A percentile compares a stretch with the other conserved stretches of the same genome.
Conservation (phyloP, 306 rosid genomes). For the Cucurbita maxima region DNA sequence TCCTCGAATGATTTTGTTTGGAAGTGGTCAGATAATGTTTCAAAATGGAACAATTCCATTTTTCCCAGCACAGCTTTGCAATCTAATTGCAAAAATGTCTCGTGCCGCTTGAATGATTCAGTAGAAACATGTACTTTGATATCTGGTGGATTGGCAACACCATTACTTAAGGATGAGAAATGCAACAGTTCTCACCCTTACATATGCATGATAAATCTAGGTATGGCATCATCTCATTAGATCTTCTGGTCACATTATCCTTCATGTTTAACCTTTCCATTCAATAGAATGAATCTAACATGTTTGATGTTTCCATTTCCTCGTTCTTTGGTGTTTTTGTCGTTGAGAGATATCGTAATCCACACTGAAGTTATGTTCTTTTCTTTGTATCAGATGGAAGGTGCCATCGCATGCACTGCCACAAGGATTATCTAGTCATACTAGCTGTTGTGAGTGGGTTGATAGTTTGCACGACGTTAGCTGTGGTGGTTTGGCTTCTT, state of each 20-base stretch:
- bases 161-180: slow-evolving; percentile 25
- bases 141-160: slow-evolving; percentile 24
- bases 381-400: slow-evolving; percentile 28
- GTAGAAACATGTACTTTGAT: slow-evolving; percentile 41
- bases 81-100: slow-evolving; percentile 31
- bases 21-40: slow-evolving; percentile 66
- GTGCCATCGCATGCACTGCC: slow-evolving; percentile 70
- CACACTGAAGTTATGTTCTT: slow-evolving; percentile 6
- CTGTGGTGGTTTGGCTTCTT: slow-evolving; percentile 90
- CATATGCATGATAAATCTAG: slow-evolving; percentile 58
- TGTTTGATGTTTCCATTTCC: neutral
- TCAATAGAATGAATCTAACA: neutral
- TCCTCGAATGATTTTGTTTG: slow-evolving; percentile 39
- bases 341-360: neutral
- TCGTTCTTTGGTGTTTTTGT: neutral
- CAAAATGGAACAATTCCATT: slow-evolving; percentile 48
- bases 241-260: neutral
- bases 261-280: slow-evolving; percentile 1
- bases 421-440: slow-evolving; percentile 75
- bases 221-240: slow-evolving; percentile 25
- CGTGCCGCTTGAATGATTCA: slow-evolving; percentile 29
- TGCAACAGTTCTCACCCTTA: slow-evolving; percentile 42
- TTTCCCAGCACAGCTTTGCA: slow-evolving; percentile 16
- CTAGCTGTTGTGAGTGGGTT: slow-evolving; percentile 81
- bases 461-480: slow-evolving; percentile 66